Evolutionary conservation across 2,329 filamentous ascomycete genomes (phyloP).

Genomic region (Parafenestella ontariensis): DNA sequence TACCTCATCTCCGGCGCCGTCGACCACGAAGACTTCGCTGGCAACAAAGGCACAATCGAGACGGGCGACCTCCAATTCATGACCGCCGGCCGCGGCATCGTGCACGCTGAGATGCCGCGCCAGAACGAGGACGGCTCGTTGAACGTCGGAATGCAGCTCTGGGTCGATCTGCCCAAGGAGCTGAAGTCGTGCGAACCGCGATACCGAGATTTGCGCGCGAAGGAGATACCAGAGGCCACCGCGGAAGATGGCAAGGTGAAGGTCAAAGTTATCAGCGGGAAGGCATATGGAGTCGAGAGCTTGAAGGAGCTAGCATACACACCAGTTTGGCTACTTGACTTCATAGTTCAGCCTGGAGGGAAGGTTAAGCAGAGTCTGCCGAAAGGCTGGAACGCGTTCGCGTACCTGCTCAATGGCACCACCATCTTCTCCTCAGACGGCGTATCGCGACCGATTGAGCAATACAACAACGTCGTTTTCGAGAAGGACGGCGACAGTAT

Average conservation of each 20-base stretch:
- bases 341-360: conserved; percentile 80
- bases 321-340: conserved; percentile 93
- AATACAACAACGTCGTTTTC: conserved; percentile 91
- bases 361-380: conserved; percentile 78
- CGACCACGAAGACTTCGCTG: conserved; percentile 92
- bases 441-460: conserved; percentile 58
- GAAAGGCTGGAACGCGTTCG: conserved; percentile 85
- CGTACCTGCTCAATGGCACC: conserved; percentile 80
- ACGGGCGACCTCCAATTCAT: conserved; percentile 96
- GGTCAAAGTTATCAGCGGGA: conserved; percentile 90
- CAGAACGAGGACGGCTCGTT: conserved; percentile 76
- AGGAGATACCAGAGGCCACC: conserved; percentile 79
- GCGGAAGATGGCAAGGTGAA: conserved; percentile 75
- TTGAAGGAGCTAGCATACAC: conserved; percentile 93
- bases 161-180: conserved; percentile 86
- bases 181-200: conserved; percentile 90
- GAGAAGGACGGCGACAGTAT: conserved; percentile 79
- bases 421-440: conserved; percentile 60
- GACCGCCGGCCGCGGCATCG: conserved; percentile 90
- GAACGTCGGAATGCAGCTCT: conserved; percentile 90
- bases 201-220: conserved; percentile 82
- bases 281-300: conserved; percentile 82
- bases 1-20: conserved; percentile 86
- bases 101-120: conserved; percentile 94
- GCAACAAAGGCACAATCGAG: conserved; percentile 81